A percentile compares a stretch with the other conserved stretches of the same genome.
Evolutionary conservation across 2,329 filamentous ascomycete species (phyloP).

Genomic region (Colletotrichum sp.): DNA sequence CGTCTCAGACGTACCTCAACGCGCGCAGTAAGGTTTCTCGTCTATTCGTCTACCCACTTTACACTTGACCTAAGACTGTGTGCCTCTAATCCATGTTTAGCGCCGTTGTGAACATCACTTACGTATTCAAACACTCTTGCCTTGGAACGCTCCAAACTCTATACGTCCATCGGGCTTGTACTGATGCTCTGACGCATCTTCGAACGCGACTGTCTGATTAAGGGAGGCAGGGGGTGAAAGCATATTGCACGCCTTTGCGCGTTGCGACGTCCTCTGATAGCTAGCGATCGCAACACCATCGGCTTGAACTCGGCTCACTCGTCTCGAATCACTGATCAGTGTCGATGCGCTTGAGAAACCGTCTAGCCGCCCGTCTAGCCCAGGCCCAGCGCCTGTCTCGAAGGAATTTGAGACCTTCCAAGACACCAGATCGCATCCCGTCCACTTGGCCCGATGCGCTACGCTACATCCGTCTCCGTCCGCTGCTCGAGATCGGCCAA

Average conservation of each 20-base stretch:
- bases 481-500: constrained; percentile 1
- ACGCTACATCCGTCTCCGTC: not conserved
- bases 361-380: not conserved
- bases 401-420: not conserved
- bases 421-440: not conserved
- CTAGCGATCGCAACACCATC: too few relatives aligned
- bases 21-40: not conserved
- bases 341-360: not conserved
- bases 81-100: constrained; percentile 1
- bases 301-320: not conserved
- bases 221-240: not conserved
- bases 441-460: not conserved
- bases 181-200: not conserved
- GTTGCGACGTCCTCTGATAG: not conserved
- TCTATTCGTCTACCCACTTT: not conserved
- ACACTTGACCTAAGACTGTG: not conserved
- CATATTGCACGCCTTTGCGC: not conserved
- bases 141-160: constrained; percentile 20
- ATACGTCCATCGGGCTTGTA: constrained; percentile 3
- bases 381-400: not conserved
- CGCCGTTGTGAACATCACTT: constrained; percentile 3
- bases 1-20: not conserved
- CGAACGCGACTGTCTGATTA: not conserved
- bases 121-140: constrained; percentile 7
- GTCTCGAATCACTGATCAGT: not conserved